These are phyloP conservation scores for Pseudozyma hubeiensis DNA, from an alignment of 1,284 basidiomycete species.

Conservation along the genomic window DNA sequence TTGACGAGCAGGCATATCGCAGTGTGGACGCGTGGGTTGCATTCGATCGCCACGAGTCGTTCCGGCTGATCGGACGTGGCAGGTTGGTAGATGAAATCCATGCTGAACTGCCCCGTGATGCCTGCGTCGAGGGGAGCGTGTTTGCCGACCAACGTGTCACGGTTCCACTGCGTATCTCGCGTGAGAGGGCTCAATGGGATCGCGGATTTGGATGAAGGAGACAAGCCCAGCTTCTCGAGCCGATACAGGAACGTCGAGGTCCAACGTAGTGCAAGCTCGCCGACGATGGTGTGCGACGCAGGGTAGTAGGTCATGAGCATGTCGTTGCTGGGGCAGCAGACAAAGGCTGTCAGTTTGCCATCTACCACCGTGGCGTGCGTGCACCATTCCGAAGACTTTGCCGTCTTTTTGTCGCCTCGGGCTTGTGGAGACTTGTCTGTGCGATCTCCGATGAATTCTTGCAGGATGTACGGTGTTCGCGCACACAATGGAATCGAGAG, in stretches of 20 bases:
- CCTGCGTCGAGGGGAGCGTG: constrained; percentile 27
- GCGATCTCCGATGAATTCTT: constrained; percentile 65
- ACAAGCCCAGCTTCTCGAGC: constrained; percentile 39
- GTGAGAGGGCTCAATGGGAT: neutral
- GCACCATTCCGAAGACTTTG: constrained; percentile 68
- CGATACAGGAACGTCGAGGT: constrained; percentile 67
- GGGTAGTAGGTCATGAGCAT: constrained; percentile 71
- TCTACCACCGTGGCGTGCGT: constrained; percentile 70
- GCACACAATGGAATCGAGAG: constrained; percentile 52
- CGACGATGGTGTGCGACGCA: constrained; percentile 63
- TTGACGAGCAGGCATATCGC: constrained; percentile 69
- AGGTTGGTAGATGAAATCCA: constrained; percentile 70
- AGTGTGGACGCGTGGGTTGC: constrained; percentile 71
- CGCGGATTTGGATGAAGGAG: neutral
- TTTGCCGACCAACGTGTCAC: constrained; percentile 29
- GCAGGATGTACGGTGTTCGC: constrained; percentile 61
- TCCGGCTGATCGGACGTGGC: constrained; percentile 57
- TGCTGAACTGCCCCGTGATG: constrained; percentile 70
- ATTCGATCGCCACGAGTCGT: constrained; percentile 70
- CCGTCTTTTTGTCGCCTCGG: neutral
- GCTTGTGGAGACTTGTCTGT: constrained; percentile 3
- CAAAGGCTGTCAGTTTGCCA: constrained; percentile 70
- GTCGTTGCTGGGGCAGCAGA: constrained; percentile 71
- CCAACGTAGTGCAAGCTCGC: constrained; percentile 68
- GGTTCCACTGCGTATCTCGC: constrained; percentile 18